phyloP scores from a whole-genome alignment of 1,284 basidiomycete genomes.

The Microbotryum lychnidis-dioicae region DNA sequence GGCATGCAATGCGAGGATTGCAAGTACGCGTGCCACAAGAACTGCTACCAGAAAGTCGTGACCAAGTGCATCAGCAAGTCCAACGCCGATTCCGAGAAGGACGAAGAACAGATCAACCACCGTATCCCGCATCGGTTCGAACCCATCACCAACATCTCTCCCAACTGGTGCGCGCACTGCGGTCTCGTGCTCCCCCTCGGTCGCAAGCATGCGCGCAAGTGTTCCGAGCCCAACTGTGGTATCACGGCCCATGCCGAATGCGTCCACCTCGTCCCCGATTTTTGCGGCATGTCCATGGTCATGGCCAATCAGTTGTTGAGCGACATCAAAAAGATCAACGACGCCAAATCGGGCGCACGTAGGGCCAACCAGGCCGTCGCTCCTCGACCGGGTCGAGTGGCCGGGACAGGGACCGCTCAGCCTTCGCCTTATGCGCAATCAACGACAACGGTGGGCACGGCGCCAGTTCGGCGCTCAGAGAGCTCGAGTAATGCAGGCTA shows the following conservation, averaged over 20 bases:
- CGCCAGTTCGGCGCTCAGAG: constrained; percentile 3
- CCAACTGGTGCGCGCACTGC: constrained; percentile 99
- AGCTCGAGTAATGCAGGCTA: constrained; percentile 8
- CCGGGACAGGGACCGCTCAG: neutral
- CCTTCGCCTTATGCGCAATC: constrained; percentile 20
- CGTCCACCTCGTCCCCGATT: constrained; percentile 95
- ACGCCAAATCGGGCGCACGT: constrained; percentile 20
- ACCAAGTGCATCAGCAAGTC: constrained; percentile 99
- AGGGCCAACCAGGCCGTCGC: constrained; percentile 26
- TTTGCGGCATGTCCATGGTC: constrained; percentile 99
- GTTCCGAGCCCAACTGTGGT: constrained; percentile 73
- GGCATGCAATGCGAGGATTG: constrained; percentile 99
- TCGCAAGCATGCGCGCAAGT: constrained; percentile 90
- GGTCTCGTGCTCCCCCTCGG: constrained; percentile 97
- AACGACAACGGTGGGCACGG: constrained; percentile 20
- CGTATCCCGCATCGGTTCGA: constrained; percentile 98
- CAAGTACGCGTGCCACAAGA: constrained; percentile 97
- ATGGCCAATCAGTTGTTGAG: constrained; percentile 89
- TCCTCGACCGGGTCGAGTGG: neutral
- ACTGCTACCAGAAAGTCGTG: constrained; percentile 97
- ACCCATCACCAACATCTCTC: constrained; percentile 90
- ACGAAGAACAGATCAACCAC: constrained; percentile 99
- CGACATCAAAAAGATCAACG: constrained; percentile 67
- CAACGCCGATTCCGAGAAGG: constrained; percentile 76
- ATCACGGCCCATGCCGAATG: constrained; percentile 97